Conservation (phyloP, 306 rosid genomes). For the Acacia acuminata region DNA sequence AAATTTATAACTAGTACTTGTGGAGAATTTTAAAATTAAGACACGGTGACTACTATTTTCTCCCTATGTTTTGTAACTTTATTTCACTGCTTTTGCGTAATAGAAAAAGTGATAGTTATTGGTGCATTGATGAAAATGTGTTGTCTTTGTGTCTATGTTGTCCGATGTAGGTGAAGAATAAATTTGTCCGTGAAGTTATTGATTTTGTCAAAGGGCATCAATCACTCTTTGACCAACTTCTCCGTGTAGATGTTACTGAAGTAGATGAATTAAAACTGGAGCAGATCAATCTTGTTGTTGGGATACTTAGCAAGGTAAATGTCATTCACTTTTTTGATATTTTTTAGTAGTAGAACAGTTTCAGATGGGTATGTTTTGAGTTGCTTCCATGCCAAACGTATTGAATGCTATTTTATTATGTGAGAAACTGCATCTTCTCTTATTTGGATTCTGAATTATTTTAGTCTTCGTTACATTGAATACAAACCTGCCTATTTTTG, state of each 20-base stretch:
- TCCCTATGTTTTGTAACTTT: neutral
- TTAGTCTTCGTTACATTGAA: conserved; percentile 10
- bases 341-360: conserved; percentile 10
- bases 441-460: neutral
- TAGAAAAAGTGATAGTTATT: neutral
- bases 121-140: conserved; percentile 22
- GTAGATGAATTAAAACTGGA: conserved; percentile 78
- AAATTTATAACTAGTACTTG: conserved; percentile 2
- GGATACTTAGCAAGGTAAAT: conserved; percentile 89
- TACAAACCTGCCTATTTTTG: neutral
- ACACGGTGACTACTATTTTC: neutral
- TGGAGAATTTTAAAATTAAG: neutral
- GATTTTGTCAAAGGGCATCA: conserved; percentile 91
- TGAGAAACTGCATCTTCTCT: conserved; percentile 5
- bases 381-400: conserved; percentile 22
- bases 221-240: conserved; percentile 73
- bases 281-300: conserved; percentile 90
- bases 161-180: conserved; percentile 75
- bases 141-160: neutral
- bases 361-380: conserved; percentile 10
- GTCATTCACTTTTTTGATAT: neutral
- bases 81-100: neutral
- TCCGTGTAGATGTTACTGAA: conserved; percentile 68
- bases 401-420: conserved; percentile 1
- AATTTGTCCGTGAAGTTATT: conserved; percentile 85